Evolutionary conservation across 1,139 yeast species (phyloP).

Genomic region (Yamadazyma mexicana): DNA sequence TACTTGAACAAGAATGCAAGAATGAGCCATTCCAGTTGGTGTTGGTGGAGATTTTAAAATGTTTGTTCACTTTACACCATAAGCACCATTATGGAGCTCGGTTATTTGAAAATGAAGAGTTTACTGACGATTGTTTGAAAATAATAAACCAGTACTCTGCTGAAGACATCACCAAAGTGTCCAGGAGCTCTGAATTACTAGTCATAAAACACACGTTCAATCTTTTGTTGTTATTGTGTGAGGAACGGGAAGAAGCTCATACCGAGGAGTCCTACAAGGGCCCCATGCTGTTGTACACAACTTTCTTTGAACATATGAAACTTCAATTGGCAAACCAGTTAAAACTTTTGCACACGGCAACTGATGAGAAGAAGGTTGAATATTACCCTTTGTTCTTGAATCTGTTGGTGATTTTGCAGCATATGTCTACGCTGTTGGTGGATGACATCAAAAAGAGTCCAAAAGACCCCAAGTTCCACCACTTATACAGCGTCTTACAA

Average conservation of each 20-base stretch:
- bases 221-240: conserved; percentile 18
- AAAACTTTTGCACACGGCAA: conserved; percentile 12
- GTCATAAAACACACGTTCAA: conserved; percentile 20
- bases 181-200: conserved; percentile 2
- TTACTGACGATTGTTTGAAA: conserved; percentile 14
- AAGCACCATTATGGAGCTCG: conserved; percentile 17
- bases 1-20: conserved; percentile 5
- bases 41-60: conserved; percentile 28
- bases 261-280: conserved; percentile 11
- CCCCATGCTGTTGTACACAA: conserved; percentile 5
- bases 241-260: conserved; percentile 13
- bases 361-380: conserved; percentile 14
- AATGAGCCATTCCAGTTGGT: conserved; percentile 15
- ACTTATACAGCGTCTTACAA: conserved; percentile 4
- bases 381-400: conserved; percentile 9
- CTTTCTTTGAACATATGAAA: conserved; percentile 19
- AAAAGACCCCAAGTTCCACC: conserved; percentile 1
- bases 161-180: not conserved
- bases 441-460: not conserved
- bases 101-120: conserved; percentile 14
- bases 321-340: conserved; percentile 22
- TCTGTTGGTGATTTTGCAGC: conserved; percentile 10
- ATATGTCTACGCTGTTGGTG: conserved; percentile 12
- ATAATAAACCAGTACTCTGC: conserved; percentile 10
- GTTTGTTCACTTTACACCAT: conserved; percentile 27